These are phyloP conservation scores for Boletus insuetus DNA, from an alignment of 768 basidiomycete genomes.

Conservation along the genomic window DNA sequence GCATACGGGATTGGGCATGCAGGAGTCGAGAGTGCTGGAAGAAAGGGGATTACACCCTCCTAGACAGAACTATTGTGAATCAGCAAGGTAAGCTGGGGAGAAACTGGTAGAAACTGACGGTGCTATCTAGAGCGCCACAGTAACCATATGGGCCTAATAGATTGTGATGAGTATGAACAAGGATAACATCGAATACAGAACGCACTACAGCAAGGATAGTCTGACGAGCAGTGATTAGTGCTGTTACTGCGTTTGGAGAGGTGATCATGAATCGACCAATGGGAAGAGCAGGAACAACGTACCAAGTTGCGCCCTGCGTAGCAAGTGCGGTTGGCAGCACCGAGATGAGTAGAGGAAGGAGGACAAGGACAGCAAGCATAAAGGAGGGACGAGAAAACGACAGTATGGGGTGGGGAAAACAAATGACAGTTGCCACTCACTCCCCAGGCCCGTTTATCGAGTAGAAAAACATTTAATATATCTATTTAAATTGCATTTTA, in stretches of 20 bases:
- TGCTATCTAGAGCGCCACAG: slow-evolving; percentile 35
- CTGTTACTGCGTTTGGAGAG: slow-evolving; percentile 30
- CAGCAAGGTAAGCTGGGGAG: slow-evolving; percentile 1
- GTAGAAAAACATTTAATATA: background rate
- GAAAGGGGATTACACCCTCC: slow-evolving; percentile 84
- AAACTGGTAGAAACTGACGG: slow-evolving; percentile 24
- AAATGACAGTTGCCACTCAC: background rate
- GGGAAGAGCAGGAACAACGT: background rate
- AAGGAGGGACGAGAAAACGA: slow-evolving; percentile 18
- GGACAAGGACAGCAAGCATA: slow-evolving; percentile 19
- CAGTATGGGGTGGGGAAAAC: background rate
- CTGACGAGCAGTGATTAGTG: slow-evolving; percentile 36
- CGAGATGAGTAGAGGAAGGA: slow-evolving; percentile 17
- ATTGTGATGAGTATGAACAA: background rate
- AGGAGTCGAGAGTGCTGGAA: slow-evolving; percentile 63
- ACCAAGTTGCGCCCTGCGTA: slow-evolving; percentile 30
- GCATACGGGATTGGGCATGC: slow-evolving; percentile 72
- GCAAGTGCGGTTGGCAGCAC: slow-evolving; percentile 20
- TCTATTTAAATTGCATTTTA: background rate
- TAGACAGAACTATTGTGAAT: slow-evolving; percentile 60
- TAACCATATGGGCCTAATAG: slow-evolving; percentile 50
- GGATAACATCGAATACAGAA: background rate
- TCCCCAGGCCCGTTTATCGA: background rate
- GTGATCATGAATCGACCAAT: background rate
- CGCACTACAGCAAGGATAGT: slow-evolving; percentile 46